Conservation (phyloP, 2,329 filamentous ascomycete genomes). For the Bipolaris cookei region DNA sequence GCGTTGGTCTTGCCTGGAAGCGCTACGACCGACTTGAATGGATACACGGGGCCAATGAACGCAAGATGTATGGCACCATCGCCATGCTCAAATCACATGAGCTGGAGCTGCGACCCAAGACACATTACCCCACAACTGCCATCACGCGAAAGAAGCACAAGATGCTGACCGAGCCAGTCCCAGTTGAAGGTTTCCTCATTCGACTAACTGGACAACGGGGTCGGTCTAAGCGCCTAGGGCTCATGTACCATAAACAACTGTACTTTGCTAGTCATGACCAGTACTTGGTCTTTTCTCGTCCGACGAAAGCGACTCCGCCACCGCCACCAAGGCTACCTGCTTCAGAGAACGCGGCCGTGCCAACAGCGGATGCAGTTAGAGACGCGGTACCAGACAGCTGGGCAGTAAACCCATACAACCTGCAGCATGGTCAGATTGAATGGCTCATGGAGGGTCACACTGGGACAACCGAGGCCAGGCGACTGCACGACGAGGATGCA, state of each 20-base stretch:
- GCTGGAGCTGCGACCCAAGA: constrained; percentile 68
- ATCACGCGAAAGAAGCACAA: constrained; percentile 49
- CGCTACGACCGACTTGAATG: constrained; percentile 72
- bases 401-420: constrained; percentile 66
- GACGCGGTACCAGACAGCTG: constrained; percentile 66
- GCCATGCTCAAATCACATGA: constrained; percentile 71
- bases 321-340: constrained; percentile 62
- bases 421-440: constrained; percentile 60
- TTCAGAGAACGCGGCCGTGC: constrained; percentile 54
- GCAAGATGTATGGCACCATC: constrained; percentile 72
- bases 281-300: constrained; percentile 66
- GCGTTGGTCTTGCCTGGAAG: constrained; percentile 71
- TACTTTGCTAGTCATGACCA: constrained; percentile 71
- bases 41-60: constrained; percentile 69
- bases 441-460: constrained; percentile 60
- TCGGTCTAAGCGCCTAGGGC: constrained; percentile 62
- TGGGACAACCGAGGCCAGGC: constrained; percentile 53
- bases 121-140: constrained; percentile 65
- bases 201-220: constrained; percentile 69
- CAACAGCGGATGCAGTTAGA: constrained; percentile 61
- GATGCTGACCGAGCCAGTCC: constrained; percentile 63
- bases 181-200: constrained; percentile 70
- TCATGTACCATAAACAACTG: constrained; percentile 68
- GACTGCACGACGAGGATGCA: constrained; percentile 63
- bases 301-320: constrained; percentile 63